These are phyloP conservation scores for Colletotrichum acutatum DNA, from an alignment of 2,329 filamentous ascomycete species.

Conservation along the genomic window DNA sequence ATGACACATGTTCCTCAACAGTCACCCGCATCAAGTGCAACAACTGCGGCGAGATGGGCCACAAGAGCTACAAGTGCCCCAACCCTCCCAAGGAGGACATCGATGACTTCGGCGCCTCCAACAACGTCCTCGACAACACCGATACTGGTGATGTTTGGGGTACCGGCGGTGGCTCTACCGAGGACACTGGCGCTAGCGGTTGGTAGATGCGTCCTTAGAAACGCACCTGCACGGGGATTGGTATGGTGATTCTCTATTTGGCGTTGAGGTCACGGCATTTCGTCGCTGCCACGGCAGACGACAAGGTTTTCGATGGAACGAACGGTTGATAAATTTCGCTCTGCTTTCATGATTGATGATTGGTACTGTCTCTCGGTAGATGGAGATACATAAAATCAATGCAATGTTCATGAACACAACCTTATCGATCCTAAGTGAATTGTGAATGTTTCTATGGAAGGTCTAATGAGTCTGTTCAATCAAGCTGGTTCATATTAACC, in stretches of 20 bases:
- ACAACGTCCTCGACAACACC: conserved; percentile 17
- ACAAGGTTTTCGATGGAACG: conserved; percentile 28
- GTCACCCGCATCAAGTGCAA: conserved; percentile 67
- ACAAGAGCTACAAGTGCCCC: conserved; percentile 53
- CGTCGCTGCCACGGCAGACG: conserved; percentile 27
- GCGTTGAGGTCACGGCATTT: conserved; percentile 25
- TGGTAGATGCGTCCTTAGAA: conserved; percentile 22
- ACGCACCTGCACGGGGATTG: not conserved
- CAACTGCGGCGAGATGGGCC: conserved; percentile 64
- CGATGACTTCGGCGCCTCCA: conserved; percentile 23
- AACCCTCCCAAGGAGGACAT: conserved; percentile 45
- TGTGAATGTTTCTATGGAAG: not conserved
- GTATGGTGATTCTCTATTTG: conserved; percentile 15
- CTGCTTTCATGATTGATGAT: not conserved
- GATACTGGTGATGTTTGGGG: conserved; percentile 20
- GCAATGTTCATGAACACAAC: conserved; percentile 7
- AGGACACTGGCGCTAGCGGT: conserved; percentile 11
- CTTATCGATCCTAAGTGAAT: not conserved
- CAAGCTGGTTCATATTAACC: not conserved
- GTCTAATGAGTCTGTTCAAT: not conserved
- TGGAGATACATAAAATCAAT: conserved; percentile 2
- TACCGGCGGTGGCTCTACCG: not conserved
- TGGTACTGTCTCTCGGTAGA: conserved; percentile 17
- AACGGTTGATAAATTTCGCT: not conserved
- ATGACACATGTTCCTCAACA: conserved; percentile 41